Base-by-base conservation (phyloP, 108 stramenopile species). In the Parietichytrium sp. region DNA sequence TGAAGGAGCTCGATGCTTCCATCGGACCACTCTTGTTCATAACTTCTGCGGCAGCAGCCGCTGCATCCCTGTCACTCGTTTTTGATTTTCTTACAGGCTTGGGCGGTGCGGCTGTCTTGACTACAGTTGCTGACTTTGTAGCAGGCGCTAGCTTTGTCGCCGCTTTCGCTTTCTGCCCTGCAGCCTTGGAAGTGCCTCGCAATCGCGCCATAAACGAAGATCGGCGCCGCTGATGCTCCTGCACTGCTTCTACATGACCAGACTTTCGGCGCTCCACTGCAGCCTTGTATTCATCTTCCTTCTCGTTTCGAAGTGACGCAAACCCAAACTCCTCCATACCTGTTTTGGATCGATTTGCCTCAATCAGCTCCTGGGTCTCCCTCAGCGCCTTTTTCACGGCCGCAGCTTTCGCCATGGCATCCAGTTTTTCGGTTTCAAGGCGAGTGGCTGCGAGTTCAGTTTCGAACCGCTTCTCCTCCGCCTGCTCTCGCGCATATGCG, bases 401-500 rank as follows among this genome's bases (percentile, higher is more conserved):
- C 1, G 61, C 61, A 6, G 61, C 61, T 42, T 72, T 72, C n/a
- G 61, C 61, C 13, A 72, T n/a, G 0, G 61, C 29, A 25, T 72
- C 61, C n/a, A 72, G 42, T 27, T 45, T 72, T 42, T 72, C 38
- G 61, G 36, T 72, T 27, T 33, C 61, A 7, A 72, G 33, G 15
- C 45, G 38, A 8, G 61, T 72, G 0, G 61, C 61, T 12, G 33
- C 42, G 61, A 72, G 61, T 42, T 72, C 61, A 12, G 61, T 42
- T 27, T 72, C 61, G 42, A 72, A 72, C 6, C 61, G 61, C 2
- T 42, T 33, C 61, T 72, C 61, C 61, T 72, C 61, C 8, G 61
- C 61, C 42, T 72, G 38, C 0, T 33, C 3, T 2, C 61, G 61
- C 23, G 61, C 61, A n/a, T 72, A 12, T n/a, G 61, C 61, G 20